Base-by-base conservation (phyloP, 805 yeast species). In the Metschnikowia anglica region DNA sequence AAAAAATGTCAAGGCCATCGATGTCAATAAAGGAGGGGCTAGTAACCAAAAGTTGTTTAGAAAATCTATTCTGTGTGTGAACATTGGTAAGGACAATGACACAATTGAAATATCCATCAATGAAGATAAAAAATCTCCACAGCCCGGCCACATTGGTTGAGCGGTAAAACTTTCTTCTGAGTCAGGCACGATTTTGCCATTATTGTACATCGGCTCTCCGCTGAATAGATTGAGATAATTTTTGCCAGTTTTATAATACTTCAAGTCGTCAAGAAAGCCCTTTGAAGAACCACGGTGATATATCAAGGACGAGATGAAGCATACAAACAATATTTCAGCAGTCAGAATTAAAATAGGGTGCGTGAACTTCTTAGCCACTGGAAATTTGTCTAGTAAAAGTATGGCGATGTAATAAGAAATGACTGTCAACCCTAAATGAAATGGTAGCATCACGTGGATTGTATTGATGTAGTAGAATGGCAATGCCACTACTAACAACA, bases 41-140 rank as follows among this genome's bases (percentile, higher is more conserved):
- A 86, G 66, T 2, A 76, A 70, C 58, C 79, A 61, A 49, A 80
- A 81, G 54, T 84, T 83, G 38, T 72, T 70, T 21, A 67, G 60
- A 48, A 86, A 72, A 53, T 85, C 95, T 12, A 62, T 63, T 37
- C 93, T 64, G 61, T 84, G 85, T 7, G 84, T 77, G 61, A 75
- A 86, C 88, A 86, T 83, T 3, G 95, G 89, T 38, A 86, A 63
- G 17, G 90, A 77, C 32, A 86, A 68, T 1, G 91, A 77, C 1
- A 84, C 89, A 61, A 86, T 86, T 2, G 88, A 78, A 7, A 84
- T 74, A 54, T 85, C 93, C 84, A 86, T 81, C 51, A 85, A 60
- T 0, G 89, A 75, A 5, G 81, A 59, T 29, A 86, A 70, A 13
- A 86, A 68, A 56, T 86, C 95, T 2, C 95, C 95, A 11, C 90